Conservation (phyloP, 2,329 filamentous ascomycete species). For the Ceratocystis cacaofunesta region DNA sequence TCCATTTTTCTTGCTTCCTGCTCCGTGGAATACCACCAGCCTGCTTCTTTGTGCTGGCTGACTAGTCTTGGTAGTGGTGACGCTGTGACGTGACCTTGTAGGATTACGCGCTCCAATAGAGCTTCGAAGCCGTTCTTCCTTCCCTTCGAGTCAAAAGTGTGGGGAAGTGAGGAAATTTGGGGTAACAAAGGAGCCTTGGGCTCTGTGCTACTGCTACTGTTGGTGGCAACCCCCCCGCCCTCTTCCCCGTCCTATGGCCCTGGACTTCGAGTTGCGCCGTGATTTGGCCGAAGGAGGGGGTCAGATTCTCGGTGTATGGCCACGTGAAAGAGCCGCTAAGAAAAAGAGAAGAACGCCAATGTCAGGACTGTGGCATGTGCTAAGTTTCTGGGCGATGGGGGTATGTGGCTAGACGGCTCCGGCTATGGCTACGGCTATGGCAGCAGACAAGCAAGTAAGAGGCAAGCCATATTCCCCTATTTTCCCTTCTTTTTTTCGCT, state of each 20-base stretch:
- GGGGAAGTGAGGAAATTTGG: not conserved
- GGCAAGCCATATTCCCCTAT: not conserved
- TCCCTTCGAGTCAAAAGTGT: not conserved
- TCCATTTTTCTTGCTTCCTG: too few species aligned
- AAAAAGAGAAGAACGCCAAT: not conserved
- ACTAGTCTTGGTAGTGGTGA: too few species aligned
- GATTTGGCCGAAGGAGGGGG: conserved; percentile 6
- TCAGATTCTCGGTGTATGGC: conserved; percentile 1
- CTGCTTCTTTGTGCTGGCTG: too few species aligned
- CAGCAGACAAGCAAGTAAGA: not conserved
- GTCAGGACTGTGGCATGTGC: not conserved
- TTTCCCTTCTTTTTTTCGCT: not conserved
- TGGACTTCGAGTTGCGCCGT: conserved; percentile 1
- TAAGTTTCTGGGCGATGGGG: not conserved
- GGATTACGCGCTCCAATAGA: conserved; percentile 6
- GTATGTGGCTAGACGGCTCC: not conserved
- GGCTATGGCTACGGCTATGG: not conserved
- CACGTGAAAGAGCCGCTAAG: not conserved
- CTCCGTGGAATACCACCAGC: too few species aligned
- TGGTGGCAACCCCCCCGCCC: not conserved
- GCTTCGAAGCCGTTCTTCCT: not conserved
- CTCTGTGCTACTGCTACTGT: not conserved
- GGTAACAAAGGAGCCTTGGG: conserved; percentile 2
- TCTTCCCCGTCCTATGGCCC: not conserved
- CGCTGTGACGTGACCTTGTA: not conserved